These are phyloP conservation scores for Cercis canadensis DNA, from an alignment of 306 rosid genomes.

Conservation along the genomic window DNA sequence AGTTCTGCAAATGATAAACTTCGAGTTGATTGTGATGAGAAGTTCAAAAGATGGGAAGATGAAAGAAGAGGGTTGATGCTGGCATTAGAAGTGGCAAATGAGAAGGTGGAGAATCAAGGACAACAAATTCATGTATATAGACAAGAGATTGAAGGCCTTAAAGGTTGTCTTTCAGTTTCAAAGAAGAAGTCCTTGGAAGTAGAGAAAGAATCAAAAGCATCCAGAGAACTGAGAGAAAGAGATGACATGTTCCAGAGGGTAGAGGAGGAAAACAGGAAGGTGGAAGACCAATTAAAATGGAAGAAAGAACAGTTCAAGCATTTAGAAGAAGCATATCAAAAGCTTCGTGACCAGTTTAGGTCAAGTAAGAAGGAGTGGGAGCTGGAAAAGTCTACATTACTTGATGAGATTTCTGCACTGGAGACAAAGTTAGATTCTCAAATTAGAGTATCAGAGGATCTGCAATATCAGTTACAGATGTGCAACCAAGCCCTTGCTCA, in stretches of 20 bases:
- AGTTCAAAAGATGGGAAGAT: slow-evolving; percentile 47
- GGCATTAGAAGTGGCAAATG: slow-evolving; percentile 67
- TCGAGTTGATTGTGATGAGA: slow-evolving; percentile 55
- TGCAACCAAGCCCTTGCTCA: slow-evolving; percentile 76
- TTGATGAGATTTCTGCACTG: slow-evolving; percentile 69
- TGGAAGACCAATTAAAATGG: slow-evolving; percentile 81
- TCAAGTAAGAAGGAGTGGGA: slow-evolving; percentile 69
- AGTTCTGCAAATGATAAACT: slow-evolving; percentile 63
- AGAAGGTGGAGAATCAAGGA: slow-evolving; percentile 59
- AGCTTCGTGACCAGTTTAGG: slow-evolving; percentile 52
- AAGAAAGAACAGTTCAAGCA: slow-evolving; percentile 82
- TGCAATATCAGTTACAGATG: slow-evolving; percentile 52
- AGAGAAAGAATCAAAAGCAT: slow-evolving; percentile 42
- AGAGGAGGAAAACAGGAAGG: slow-evolving; percentile 59
- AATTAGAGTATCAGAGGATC: slow-evolving; percentile 59
- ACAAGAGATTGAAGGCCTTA: slow-evolving; percentile 67
- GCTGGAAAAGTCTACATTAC: slow-evolving; percentile 57
- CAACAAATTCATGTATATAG: slow-evolving; percentile 43
- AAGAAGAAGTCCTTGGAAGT: slow-evolving; percentile 54
- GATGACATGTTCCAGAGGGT: slow-evolving; percentile 49
- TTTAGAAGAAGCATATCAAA: slow-evolving; percentile 72
- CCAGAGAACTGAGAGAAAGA: slow-evolving; percentile 60
- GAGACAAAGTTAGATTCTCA: slow-evolving; percentile 70
- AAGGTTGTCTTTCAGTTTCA: slow-evolving; percentile 51
- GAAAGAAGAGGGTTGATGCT: slow-evolving; percentile 50